These are phyloP conservation scores for Tetrahymena thermophila DNA, from an alignment of 73 alveolate genomes.

Conservation along the genomic window DNA sequence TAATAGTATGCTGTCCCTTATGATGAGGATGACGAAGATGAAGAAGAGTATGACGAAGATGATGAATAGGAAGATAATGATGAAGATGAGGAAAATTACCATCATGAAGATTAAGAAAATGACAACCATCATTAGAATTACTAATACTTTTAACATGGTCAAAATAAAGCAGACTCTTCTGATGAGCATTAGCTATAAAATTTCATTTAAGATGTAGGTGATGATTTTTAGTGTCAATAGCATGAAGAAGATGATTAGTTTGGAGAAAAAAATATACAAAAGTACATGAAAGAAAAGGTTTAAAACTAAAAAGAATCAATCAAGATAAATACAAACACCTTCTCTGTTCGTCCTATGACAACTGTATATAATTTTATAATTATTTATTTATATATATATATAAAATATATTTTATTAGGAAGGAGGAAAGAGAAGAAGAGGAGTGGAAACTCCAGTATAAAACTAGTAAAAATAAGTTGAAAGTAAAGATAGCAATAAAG, in stretches of 20 bases:
- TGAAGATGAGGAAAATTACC: not conserved
- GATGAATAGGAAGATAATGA: not conserved
- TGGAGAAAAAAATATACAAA: not conserved
- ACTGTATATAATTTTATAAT: not conserved
- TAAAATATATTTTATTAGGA: not conserved
- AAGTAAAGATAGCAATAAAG: not conserved
- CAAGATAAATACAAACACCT: not conserved
- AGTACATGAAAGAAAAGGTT: not conserved
- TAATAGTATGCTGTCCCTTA: not conserved
- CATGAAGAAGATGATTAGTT: not conserved
- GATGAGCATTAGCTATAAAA: not conserved
- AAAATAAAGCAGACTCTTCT: not conserved
- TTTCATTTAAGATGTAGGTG: not conserved
- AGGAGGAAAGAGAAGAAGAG: not conserved
- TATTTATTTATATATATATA: not conserved
- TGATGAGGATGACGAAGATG: not conserved
- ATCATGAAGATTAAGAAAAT: not conserved
- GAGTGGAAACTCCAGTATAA: not conserved
- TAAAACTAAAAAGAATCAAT: not conserved
- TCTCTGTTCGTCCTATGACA: not conserved
- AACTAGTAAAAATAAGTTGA: not conserved
- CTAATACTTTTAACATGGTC: not conserved
- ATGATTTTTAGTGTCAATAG: not conserved
- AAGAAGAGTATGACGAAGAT: not conserved
- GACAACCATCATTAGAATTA: not conserved